phyloP scores from a whole-genome alignment of 83 land plant species.

The Picea mariana region DNA sequence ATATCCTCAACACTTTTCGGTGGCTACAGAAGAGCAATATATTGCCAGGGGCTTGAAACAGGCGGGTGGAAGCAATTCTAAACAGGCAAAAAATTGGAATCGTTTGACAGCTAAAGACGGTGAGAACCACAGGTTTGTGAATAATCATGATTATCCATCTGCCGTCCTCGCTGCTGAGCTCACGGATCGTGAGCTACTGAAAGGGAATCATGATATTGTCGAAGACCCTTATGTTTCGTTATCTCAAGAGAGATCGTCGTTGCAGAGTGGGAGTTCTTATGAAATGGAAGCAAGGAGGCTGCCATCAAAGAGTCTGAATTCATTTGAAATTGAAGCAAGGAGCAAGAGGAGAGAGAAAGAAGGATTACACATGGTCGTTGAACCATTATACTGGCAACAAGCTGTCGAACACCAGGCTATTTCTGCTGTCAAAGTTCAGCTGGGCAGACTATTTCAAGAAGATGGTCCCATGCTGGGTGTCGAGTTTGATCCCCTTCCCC shows the following conservation, averaged over 20 bases:
- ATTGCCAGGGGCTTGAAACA: slow-evolving; percentile 1
- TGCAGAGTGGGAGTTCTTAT: slow-evolving; percentile 17
- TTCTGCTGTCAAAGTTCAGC: slow-evolving; percentile 44
- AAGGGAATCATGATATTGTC: neutral
- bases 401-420: slow-evolving; percentile 35
- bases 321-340: slow-evolving; percentile 16
- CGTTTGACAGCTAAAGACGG: slow-evolving; percentile 33
- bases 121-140: slow-evolving; percentile 32
- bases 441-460: slow-evolving; percentile 42
- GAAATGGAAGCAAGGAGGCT: slow-evolving; percentile 5
- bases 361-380: neutral
- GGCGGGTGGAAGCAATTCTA: slow-evolving; percentile 58
- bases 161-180: slow-evolving; percentile 20
- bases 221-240: slow-evolving; percentile 39
- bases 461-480: slow-evolving; percentile 45
- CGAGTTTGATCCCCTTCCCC: slow-evolving; percentile 55
- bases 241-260: slow-evolving; percentile 22
- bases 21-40: neutral
- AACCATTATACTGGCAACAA: slow-evolving; percentile 11
- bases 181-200: slow-evolving; percentile 13
- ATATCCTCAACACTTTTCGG: neutral
- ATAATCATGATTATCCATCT: slow-evolving; percentile 25
- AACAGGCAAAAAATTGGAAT: slow-evolving; percentile 29
- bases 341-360: neutral
- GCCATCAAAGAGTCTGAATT: neutral